phyloP scores from a whole-genome alignment of 768 basidiomycete genomes.

The Kwoniella dendrophila region DNA sequence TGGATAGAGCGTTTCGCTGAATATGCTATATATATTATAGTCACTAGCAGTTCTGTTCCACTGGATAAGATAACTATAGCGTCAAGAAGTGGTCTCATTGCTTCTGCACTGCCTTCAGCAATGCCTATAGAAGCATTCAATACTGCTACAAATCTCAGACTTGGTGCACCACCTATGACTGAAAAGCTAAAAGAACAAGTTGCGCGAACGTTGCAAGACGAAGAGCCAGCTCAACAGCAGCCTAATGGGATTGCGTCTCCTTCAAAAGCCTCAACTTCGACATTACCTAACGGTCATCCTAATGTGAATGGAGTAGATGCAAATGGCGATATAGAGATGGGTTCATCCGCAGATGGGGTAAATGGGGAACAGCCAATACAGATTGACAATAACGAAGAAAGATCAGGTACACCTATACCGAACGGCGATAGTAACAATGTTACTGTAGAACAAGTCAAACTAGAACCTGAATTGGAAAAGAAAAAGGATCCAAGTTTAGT shows the following conservation, averaged over 20 bases:
- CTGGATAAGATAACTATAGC: constrained; percentile 44
- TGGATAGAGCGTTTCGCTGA: background rate
- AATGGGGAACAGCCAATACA: background rate
- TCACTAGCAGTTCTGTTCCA: constrained; percentile 33
- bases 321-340: constrained; percentile 58
- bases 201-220: constrained; percentile 75
- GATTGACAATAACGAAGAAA: background rate
- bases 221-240: constrained; percentile 49
- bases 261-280: background rate
- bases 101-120: constrained; percentile 69
- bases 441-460: constrained; percentile 25
- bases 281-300: constrained; percentile 21
- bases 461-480: constrained; percentile 33
- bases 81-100: constrained; percentile 64
- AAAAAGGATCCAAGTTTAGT: constrained; percentile 19
- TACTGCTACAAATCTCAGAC: constrained; percentile 72
- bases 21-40: constrained; percentile 12
- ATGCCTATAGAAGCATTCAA: constrained; percentile 69
- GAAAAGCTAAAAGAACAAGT: constrained; percentile 82
- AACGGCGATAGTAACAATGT: no score
- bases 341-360: constrained; percentile 2
- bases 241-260: constrained; percentile 19
- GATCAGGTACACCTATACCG: constrained; percentile 14
- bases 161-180: constrained; percentile 76
- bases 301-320: constrained; percentile 58